Conservation (phyloP, 129 eudicot genomes). For the Tagetes erecta region DNA sequence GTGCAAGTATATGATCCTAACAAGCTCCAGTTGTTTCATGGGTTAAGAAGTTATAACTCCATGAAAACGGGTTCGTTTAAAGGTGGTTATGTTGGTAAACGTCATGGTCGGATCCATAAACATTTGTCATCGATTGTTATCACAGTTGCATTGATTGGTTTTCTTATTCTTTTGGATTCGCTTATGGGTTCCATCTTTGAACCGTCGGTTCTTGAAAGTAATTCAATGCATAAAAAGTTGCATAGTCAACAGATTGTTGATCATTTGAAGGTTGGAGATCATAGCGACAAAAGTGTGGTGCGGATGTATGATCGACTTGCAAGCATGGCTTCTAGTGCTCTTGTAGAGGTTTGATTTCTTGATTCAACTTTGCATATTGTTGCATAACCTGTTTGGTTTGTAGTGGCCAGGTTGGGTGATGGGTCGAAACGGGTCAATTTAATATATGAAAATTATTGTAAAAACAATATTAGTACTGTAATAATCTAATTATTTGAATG, state of each 20-base stretch:
- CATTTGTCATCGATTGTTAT: slow-evolving; percentile 54
- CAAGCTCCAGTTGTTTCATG: slow-evolving; percentile 41
- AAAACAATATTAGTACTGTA: neutral
- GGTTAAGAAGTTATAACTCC: slow-evolving; percentile 46
- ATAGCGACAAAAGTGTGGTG: slow-evolving; percentile 42
- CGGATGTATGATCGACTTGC: slow-evolving; percentile 77
- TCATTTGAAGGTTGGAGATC: slow-evolving; percentile 35
- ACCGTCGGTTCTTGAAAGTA: slow-evolving; percentile 37
- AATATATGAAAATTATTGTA: neutral
- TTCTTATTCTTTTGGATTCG: slow-evolving; percentile 64
- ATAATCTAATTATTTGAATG: neutral
- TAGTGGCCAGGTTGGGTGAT: neutral
- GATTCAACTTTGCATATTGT: slow-evolving; percentile 1
- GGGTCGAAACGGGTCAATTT: neutral
- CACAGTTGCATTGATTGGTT: slow-evolving; percentile 43
- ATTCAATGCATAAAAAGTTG: slow-evolving; percentile 29
- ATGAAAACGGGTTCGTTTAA: slow-evolving; percentile 44
- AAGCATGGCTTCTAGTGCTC: slow-evolving; percentile 72
- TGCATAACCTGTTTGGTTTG: neutral
- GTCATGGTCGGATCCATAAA: slow-evolving; percentile 50
- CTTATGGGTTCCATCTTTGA: slow-evolving; percentile 54
- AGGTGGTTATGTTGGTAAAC: slow-evolving; percentile 54
- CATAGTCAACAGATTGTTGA: slow-evolving; percentile 7
- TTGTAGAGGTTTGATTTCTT: slow-evolving; percentile 62
- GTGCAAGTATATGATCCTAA: slow-evolving; percentile 42